Conservation (phyloP, 768 basidiomycete genomes). For the Gymnopilus dilepis region DNA sequence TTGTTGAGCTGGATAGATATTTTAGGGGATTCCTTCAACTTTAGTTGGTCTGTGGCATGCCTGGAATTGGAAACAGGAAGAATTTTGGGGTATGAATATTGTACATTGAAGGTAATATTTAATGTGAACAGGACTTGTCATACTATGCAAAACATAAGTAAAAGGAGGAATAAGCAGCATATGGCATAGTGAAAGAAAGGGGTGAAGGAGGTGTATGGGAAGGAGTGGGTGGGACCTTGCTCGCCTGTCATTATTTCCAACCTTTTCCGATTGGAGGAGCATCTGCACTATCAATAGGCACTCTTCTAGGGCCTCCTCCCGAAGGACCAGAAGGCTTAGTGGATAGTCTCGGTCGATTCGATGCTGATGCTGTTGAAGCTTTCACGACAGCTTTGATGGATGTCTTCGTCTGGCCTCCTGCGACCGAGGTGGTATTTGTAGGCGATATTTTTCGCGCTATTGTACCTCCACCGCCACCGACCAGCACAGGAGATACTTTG, state of each 20-base stretch:
- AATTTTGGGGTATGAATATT: conserved; percentile 14
- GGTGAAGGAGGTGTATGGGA: neutral
- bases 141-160: conserved; percentile 7
- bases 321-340: conserved; percentile 32
- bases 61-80: neutral
- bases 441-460: conserved; percentile 28
- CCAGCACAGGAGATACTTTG: conserved; percentile 24
- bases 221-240: neutral
- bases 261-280: conserved; percentile 55
- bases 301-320: conserved; percentile 63
- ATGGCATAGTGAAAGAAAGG: neutral
- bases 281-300: conserved; percentile 69
- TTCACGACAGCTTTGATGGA: conserved; percentile 26
- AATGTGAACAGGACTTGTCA: neutral
- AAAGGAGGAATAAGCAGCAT: neutral
- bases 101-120: conserved; percentile 17
- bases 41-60: neutral
- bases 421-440: conserved; percentile 3
- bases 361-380: conserved; percentile 14
- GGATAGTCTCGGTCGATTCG: conserved; percentile 12
- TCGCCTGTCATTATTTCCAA: conserved; percentile 53
- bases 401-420: conserved; percentile 15
- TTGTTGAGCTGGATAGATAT: conserved; percentile 47
- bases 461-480: conserved; percentile 9
- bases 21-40: conserved; percentile 50